Conservation (phyloP, 2,329 filamentous ascomycete species). For the Fusarium anguioides region DNA sequence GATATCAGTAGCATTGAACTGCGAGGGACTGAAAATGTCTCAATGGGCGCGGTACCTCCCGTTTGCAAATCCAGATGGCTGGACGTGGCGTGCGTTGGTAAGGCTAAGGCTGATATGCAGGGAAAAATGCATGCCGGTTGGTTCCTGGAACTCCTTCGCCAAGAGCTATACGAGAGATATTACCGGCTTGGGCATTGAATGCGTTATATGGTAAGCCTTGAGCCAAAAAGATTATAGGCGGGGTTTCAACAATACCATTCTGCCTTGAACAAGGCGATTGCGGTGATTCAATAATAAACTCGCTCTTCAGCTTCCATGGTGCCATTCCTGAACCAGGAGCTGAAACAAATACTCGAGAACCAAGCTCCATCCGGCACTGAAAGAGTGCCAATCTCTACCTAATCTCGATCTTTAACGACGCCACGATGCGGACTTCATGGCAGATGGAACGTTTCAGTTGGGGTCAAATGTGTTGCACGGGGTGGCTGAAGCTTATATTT, state of each 20-base stretch:
- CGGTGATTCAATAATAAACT: neutral
- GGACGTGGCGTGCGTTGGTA: slow-evolving; percentile 2
- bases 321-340: neutral
- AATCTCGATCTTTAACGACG: neutral
- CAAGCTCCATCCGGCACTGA: neutral
- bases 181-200: neutral
- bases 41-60: neutral
- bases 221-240: neutral
- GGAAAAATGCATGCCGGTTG: neutral
- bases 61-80: slow-evolving; percentile 1
- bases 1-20: neutral
- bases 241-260: neutral
- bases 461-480: neutral
- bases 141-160: neutral
- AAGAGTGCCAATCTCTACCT: too few relatives aligned
- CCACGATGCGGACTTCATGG: neutral
- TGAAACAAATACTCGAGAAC: neutral
- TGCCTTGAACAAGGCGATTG: neutral
- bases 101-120: neutral
- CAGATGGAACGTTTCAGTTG: neutral
- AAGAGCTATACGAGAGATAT: neutral
- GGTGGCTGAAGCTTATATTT: neutral
- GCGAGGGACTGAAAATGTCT: neutral
- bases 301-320: neutral
- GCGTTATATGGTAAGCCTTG: neutral